Evolutionary conservation across 2,329 filamentous ascomycete species (phyloP).

Genomic region (Volutella citrinella): DNA sequence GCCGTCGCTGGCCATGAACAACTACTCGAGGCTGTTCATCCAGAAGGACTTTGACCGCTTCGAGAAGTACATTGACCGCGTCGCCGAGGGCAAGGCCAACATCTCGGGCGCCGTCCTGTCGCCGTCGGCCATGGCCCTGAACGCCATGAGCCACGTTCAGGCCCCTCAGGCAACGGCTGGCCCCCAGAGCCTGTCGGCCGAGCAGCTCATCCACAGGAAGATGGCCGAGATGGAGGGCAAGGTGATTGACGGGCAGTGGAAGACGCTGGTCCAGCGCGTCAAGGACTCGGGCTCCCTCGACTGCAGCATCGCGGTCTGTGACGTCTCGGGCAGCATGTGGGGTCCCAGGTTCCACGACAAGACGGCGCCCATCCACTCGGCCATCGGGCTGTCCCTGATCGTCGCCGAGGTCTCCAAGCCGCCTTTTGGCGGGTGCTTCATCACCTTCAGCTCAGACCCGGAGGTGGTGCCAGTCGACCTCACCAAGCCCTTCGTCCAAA

Average conservation of each 20-base stretch:
- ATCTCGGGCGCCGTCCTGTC: conserved; percentile 57
- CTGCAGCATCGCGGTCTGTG: conserved; percentile 54
- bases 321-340: conserved; percentile 55
- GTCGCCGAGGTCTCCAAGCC: conserved; percentile 49
- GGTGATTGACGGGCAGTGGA: conserved; percentile 52
- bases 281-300: conserved; percentile 51
- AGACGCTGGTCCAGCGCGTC: conserved; percentile 54
- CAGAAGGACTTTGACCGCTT: conserved; percentile 50
- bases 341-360: conserved; percentile 38
- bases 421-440: conserved; percentile 53
- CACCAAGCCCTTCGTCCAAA: conserved; percentile 36
- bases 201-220: conserved; percentile 27
- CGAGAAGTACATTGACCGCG: conserved; percentile 44
- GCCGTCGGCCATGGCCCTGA: conserved; percentile 35
- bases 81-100: conserved; percentile 43
- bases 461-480: conserved; percentile 40
- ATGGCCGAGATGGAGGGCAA: conserved; percentile 30
- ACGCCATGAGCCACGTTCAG: neutral
- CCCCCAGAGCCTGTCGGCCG: conserved; percentile 1
- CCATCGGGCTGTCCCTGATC: conserved; percentile 55
- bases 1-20: conserved; percentile 55
- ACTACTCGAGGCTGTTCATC: conserved; percentile 47
- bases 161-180: neutral
- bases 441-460: conserved; percentile 48
- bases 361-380: conserved; percentile 48